Conservation (phyloP, 2,329 filamentous ascomycete species). For the Leptographium wingfieldii region DNA sequence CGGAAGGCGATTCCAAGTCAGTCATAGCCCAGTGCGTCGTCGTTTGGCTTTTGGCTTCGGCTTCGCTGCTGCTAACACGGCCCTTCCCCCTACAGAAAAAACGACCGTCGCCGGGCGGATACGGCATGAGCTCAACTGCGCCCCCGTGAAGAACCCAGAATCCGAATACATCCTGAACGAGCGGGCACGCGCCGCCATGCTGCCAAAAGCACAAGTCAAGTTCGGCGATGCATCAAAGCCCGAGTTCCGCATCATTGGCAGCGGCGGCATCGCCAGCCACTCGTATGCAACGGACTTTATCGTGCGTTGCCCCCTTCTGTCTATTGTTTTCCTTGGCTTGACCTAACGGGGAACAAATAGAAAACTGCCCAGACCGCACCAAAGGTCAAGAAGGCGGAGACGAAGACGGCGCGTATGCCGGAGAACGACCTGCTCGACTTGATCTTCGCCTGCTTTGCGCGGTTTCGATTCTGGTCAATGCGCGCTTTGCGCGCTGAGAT, state of each 20-base stretch:
- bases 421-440: slow-evolving; percentile 78
- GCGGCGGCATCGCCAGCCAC: slow-evolving; percentile 37
- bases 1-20: slow-evolving; percentile 63
- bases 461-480: slow-evolving; percentile 91
- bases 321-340: not conserved
- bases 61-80: slow-evolving; percentile 11
- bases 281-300: slow-evolving; percentile 39
- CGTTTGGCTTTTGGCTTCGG: not conserved
- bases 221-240: slow-evolving; percentile 38
- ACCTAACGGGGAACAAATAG: slow-evolving; percentile 20
- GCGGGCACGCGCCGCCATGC: slow-evolving; percentile 46
- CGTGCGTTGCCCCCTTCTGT: slow-evolving; percentile 30
- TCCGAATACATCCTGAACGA: slow-evolving; percentile 49
- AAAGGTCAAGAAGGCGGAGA: slow-evolving; percentile 53
- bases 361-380: slow-evolving; percentile 34
- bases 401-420: slow-evolving; percentile 83
- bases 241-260: slow-evolving; percentile 40
- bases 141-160: slow-evolving; percentile 59
- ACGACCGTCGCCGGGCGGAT: slow-evolving; percentile 64
- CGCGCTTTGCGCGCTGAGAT: slow-evolving; percentile 66
- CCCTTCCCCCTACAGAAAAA: slow-evolving; percentile 43
- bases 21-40: not conserved
- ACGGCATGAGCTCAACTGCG: slow-evolving; percentile 62
- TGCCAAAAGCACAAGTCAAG: slow-evolving; percentile 43
- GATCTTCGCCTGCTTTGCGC: slow-evolving; percentile 71